These are phyloP conservation scores for Coemansia sp. DNA, from an alignment of 192 early-diverging fungal species.

Conservation along the genomic window DNA sequence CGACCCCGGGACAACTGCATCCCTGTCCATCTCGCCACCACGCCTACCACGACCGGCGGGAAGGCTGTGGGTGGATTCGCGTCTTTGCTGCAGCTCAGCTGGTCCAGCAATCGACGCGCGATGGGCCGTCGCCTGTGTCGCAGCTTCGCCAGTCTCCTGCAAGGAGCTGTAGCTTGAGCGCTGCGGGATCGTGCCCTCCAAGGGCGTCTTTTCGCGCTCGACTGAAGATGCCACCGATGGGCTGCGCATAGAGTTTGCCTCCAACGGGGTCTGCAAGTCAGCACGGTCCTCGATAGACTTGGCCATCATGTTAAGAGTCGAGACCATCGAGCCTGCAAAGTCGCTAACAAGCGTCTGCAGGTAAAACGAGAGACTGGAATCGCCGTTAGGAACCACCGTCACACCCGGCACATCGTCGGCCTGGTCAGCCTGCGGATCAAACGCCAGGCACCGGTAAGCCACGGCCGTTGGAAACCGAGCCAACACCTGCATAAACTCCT, in stretches of 20 bases:
- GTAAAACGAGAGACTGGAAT: conserved; percentile 19
- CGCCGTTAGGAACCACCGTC: conserved; percentile 17
- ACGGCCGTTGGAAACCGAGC: conserved; percentile 31
- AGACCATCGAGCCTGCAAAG: conserved; percentile 37
- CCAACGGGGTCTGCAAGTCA: conserved; percentile 8
- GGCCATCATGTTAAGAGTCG: conserved; percentile 39
- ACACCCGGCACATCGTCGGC: conserved; percentile 27
- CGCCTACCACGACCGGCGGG: conserved; percentile 17
- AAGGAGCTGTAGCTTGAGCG: conserved; percentile 7
- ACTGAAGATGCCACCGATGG: background rate
- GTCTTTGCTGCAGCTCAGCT: conserved; percentile 5
- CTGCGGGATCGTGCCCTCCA: background rate
- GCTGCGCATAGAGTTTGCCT: background rate
- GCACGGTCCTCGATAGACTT: conserved; percentile 35
- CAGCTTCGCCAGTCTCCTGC: conserved; percentile 13
- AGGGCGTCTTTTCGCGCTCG: background rate
- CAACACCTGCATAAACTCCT: conserved; percentile 26
- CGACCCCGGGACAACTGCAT: conserved; percentile 3
- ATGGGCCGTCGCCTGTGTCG: conserved; percentile 3
- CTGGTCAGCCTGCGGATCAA: conserved; percentile 20
- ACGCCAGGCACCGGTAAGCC: conserved; percentile 38
- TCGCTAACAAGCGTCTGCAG: conserved; percentile 23
- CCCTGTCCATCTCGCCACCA: conserved; percentile 45
- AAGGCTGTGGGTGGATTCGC: conserved; percentile 14
- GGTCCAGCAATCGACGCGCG: conserved; percentile 1